phyloP scores from a whole-genome alignment of 257 asterid species.

The Petrea volubilis region DNA sequence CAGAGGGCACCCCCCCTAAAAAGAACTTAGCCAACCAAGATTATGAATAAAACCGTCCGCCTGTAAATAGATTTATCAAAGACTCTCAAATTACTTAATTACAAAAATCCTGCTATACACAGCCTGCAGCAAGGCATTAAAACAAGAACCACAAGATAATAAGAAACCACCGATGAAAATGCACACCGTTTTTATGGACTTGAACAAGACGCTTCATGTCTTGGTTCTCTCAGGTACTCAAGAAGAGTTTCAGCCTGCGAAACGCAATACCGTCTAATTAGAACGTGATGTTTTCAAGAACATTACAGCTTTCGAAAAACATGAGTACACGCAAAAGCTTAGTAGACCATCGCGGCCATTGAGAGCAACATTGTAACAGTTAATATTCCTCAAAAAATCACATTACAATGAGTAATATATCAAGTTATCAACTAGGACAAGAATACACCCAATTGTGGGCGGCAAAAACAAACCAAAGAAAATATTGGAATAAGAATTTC shows the following conservation, averaged over 20 bases:
- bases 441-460: background rate
- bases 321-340: background rate
- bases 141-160: conserved; percentile 8
- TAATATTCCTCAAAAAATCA: background rate
- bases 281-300: conserved; percentile 3
- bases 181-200: conserved; percentile 34
- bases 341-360: conserved; percentile 10
- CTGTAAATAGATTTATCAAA: conserved; percentile 21
- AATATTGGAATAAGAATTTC: background rate
- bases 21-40: conserved; percentile 22
- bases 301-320: conserved; percentile 10
- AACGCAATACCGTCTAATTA: conserved; percentile 6
- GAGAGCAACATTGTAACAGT: conserved; percentile 17
- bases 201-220: conserved; percentile 59
- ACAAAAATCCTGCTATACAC: conserved; percentile 36
- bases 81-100: conserved; percentile 27
- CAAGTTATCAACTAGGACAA: background rate
- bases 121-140: conserved; percentile 27
- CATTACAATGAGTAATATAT: no score
- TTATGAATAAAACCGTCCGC: conserved; percentile 32
- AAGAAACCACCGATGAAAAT: conserved; percentile 23
- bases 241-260: conserved; percentile 73
- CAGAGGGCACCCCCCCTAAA: no score
- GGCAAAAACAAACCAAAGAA: background rate
- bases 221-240: conserved; percentile 62